A percentile compares a stretch with the other conserved stretches of the same genome.
phyloP scores from a whole-genome alignment of 768 basidiomycete genomes.

The Neoboletus magnificus region DNA sequence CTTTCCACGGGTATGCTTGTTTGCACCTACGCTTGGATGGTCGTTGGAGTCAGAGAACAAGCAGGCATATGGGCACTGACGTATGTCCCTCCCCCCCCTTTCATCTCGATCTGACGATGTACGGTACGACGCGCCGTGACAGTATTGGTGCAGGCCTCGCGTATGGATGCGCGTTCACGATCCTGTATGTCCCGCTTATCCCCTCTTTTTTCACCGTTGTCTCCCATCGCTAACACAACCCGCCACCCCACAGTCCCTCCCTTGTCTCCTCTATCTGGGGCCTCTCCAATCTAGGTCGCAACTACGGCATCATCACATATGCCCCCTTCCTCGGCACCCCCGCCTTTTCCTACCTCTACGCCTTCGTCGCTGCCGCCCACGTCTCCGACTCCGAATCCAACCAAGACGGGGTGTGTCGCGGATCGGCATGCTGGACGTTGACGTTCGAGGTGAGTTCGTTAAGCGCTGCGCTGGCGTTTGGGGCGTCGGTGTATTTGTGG shows the following conservation, averaged over 20 bases:
- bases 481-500: constrained; percentile 53
- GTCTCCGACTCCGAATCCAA: constrained; percentile 27
- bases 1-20: constrained; percentile 47
- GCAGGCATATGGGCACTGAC: constrained; percentile 67
- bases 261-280: constrained; percentile 75
- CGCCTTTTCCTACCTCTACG: constrained; percentile 76
- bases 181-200: constrained; percentile 51
- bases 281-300: constrained; percentile 62
- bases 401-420: constrained; percentile 43
- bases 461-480: constrained; percentile 43
- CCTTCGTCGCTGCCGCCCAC: constrained; percentile 57
- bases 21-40: constrained; percentile 55
- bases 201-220: not conserved
- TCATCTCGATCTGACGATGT: not conserved
- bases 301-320: constrained; percentile 72
- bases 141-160: constrained; percentile 65
- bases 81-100: constrained; percentile 32
- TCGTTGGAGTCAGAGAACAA: constrained; percentile 44
- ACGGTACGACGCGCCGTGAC: not conserved
- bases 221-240: not conserved
- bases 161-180: constrained; percentile 69
- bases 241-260: constrained; percentile 42
- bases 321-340: constrained; percentile 76
- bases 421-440: constrained; percentile 58
- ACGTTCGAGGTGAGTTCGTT: constrained; percentile 58